Percentiles rank a stretch among this genome's conserved stretches.
phyloP scores from a whole-genome alignment of 352 stramenopile species.

The Phytophthora rubi region DNA sequence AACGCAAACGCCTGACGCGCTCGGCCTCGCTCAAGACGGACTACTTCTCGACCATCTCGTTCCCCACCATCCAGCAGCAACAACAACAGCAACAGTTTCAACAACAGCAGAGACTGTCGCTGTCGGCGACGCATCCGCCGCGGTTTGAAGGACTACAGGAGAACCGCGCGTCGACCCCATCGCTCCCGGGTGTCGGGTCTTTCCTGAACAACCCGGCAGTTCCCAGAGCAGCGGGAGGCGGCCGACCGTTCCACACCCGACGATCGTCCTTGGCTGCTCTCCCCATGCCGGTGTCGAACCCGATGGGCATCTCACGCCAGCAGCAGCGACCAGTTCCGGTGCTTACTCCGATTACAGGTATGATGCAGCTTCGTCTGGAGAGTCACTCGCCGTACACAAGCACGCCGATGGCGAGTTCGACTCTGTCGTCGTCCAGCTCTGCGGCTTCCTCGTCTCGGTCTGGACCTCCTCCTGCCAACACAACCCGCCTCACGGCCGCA shows the following conservation, averaged over 20 bases:
- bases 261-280: constrained; percentile 61
- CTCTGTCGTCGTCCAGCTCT: constrained; percentile 37
- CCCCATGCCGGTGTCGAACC: constrained; percentile 49
- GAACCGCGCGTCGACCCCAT: constrained; percentile 33
- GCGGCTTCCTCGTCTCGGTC: constrained; percentile 23
- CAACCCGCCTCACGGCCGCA: constrained; percentile 38
- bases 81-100: constrained; percentile 34
- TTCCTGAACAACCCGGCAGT: constrained; percentile 34
- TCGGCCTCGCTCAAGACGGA: constrained; percentile 80
- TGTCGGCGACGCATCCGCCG: constrained; percentile 42
- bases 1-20: constrained; percentile 73
- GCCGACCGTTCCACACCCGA: constrained; percentile 42
- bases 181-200: constrained; percentile 47
- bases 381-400: constrained; percentile 41
- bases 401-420: constrained; percentile 27
- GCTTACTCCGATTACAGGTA: constrained; percentile 71
- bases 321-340: constrained; percentile 38
- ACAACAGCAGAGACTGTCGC: constrained; percentile 33
- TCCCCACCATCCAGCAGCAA: constrained; percentile 40
- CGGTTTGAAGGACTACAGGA: constrained; percentile 42
- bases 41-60: constrained; percentile 67
- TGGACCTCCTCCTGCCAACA: constrained; percentile 17
- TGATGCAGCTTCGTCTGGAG: constrained; percentile 77
- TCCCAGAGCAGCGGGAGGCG: constrained; percentile 27
- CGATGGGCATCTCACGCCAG: constrained; percentile 26